Evolutionary conservation across 139 green algal species (phyloP).

Genomic region (Chlorella vulgaris): DNA sequence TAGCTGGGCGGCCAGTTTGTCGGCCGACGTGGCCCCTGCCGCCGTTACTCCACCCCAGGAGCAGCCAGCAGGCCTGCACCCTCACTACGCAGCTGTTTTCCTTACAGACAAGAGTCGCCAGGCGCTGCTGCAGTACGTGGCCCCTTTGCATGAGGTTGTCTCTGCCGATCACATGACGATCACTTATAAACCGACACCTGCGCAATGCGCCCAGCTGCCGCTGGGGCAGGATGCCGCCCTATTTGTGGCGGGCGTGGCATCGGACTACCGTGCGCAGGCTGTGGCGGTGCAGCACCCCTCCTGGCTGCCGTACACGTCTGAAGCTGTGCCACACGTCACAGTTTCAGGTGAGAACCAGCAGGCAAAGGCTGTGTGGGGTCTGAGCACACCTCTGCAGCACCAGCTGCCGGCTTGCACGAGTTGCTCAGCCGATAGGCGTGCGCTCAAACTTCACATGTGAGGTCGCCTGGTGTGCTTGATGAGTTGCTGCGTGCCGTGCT

Average conservation of each 20-base stretch:
- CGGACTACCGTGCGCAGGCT: constrained; percentile 35
- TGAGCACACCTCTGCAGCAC: too few relatives aligned
- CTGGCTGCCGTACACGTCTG: constrained; percentile 25
- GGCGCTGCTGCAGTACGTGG: constrained; percentile 22
- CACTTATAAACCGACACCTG: constrained; percentile 6
- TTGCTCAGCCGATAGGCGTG: too few relatives aligned
- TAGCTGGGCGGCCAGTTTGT: too few relatives aligned
- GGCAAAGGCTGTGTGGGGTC: too few relatives aligned
- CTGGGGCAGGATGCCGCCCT: constrained; percentile 20
- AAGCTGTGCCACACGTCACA: constrained; percentile 29
- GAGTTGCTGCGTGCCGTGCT: too few relatives aligned
- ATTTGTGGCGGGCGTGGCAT: constrained; percentile 22
- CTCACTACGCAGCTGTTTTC: constrained; percentile 32
- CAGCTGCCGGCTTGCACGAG: too few relatives aligned
- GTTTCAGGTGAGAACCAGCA: constrained; percentile 1
- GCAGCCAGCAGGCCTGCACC: too few relatives aligned
- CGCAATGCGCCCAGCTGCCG: background rate
- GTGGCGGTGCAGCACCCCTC: constrained; percentile 32
- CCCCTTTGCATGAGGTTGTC: constrained; percentile 27
- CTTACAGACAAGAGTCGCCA: constrained; percentile 2
- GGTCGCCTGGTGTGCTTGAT: too few relatives aligned
- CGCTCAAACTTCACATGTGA: too few relatives aligned
- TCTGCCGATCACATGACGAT: constrained; percentile 36
- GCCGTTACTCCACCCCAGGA: too few relatives aligned
- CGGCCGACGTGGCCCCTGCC: too few relatives aligned